Percentiles rank a stretch among this genome's conserved stretches.
Conservation (phyloP, 139 green algal species). For the Coccomyxa sp. region DNA sequence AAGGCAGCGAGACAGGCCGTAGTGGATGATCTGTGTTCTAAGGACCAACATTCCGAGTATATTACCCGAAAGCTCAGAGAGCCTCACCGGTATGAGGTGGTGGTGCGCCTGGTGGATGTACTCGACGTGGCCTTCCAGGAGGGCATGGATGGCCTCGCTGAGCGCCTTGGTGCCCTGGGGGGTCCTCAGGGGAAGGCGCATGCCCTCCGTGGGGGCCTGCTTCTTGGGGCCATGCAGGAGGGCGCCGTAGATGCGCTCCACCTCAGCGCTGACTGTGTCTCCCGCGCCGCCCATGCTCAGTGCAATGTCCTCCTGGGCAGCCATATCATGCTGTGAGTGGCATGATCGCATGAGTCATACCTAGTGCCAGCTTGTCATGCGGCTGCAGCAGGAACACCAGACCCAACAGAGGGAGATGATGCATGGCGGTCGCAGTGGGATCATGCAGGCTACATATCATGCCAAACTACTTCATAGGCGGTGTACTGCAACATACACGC, state of each 20-base stretch:
- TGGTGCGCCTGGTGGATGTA: slow-evolving; percentile 37
- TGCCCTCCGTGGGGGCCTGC: background rate
- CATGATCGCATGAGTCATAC: background rate
- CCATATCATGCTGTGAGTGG: background rate
- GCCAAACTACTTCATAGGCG: background rate
- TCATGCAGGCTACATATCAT: background rate
- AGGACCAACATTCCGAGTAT: too few relatives aligned
- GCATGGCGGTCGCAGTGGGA: background rate
- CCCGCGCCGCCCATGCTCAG: background rate
- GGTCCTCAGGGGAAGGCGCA: slow-evolving; percentile 3
- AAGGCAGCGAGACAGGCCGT: background rate
- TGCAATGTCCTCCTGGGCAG: background rate
- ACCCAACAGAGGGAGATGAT: background rate
- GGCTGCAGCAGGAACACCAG: background rate
- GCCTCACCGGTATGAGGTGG: slow-evolving; percentile 20
- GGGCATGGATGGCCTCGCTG: slow-evolving; percentile 7
- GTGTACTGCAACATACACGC: background rate
- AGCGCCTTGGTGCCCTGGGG: slow-evolving; percentile 25
- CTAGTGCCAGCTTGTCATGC: background rate
- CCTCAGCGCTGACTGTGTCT: slow-evolving; percentile 10
- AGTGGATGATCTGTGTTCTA: background rate
- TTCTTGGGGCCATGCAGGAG: slow-evolving; percentile 1
- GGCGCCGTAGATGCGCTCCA: slow-evolving; percentile 19
- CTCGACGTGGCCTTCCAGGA: slow-evolving; percentile 38
- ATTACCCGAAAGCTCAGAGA: too few relatives aligned